These are phyloP conservation scores for Tulasnella sp. DNA, from an alignment of 768 basidiomycete species.

Conservation along the genomic window DNA sequence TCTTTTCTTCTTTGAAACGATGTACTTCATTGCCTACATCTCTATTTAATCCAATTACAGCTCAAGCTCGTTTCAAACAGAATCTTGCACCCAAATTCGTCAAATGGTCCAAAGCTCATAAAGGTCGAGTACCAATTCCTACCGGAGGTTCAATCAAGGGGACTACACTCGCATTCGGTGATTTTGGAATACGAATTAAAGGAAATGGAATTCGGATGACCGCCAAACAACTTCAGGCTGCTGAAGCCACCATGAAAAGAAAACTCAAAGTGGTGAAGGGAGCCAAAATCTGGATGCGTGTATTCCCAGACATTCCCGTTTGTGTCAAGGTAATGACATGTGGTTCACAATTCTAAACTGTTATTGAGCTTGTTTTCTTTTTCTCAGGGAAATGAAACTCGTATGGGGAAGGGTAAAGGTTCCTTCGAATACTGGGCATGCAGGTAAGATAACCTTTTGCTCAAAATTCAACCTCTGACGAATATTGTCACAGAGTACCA, in stretches of 20 bases:
- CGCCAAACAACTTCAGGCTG: conserved; percentile 80
- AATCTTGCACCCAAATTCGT: conserved; percentile 75
- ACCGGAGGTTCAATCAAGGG: conserved; percentile 86
- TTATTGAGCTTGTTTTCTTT: not conserved
- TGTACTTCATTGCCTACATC: too few relatives aligned
- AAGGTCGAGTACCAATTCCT: conserved; percentile 75
- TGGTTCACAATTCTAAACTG: not conserved
- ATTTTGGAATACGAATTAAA: conserved; percentile 84
- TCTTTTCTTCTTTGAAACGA: too few relatives aligned
- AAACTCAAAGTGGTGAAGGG: conserved; percentile 87
- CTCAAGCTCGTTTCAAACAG: conserved; percentile 19
- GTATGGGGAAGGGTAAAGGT: conserved; percentile 99
- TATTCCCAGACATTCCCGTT: conserved; percentile 95
- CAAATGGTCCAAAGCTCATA: conserved; percentile 79
- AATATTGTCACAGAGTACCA: conserved; percentile 44
- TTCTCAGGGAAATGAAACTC: conserved; percentile 82
- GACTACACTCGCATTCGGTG: conserved; percentile 81
- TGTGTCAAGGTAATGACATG: conserved; percentile 66
- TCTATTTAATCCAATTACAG: too few relatives aligned
- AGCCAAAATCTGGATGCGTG: conserved; percentile 68
- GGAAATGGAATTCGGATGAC: conserved; percentile 67
- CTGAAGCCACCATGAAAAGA: conserved; percentile 76
- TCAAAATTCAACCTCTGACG: not conserved
- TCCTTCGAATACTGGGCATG: conserved; percentile 96
- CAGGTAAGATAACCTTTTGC: conserved; percentile 37